Percentiles rank a stretch among this genome's conserved stretches.
phyloP scores from a whole-genome alignment of 768 basidiomycete species.

The Amanita polypyramis region DNA sequence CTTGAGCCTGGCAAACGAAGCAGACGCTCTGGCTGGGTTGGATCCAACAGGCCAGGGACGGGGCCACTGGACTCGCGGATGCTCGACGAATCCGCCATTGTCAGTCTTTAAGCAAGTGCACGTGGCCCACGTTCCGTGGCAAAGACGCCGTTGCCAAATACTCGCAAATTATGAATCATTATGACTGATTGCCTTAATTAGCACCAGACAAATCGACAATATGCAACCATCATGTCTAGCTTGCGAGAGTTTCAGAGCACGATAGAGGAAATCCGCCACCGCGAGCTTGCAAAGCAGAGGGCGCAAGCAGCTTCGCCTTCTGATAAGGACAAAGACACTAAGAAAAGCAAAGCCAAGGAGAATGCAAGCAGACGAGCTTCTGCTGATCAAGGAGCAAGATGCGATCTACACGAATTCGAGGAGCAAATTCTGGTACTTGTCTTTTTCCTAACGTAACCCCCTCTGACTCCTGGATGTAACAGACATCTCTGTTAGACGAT shows the following conservation, averaged over 20 bases:
- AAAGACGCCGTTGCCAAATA: background rate
- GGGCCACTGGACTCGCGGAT: slow-evolving; percentile 26
- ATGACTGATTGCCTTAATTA: background rate
- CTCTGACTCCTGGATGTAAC: slow-evolving; percentile 8
- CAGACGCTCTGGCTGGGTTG: slow-evolving; percentile 48
- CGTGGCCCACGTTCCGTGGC: background rate
- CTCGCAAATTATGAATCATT: background rate
- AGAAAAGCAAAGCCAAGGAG: slow-evolving; percentile 35
- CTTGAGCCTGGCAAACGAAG: slow-evolving; percentile 48
- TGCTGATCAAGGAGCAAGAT: background rate
- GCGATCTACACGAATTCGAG: slow-evolving; percentile 34
- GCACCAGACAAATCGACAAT: background rate
- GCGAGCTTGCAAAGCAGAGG: slow-evolving; percentile 58
- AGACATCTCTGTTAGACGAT: slow-evolving; percentile 37
- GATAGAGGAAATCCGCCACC: slow-evolving; percentile 66
- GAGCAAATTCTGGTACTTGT: slow-evolving; percentile 41
- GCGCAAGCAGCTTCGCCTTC: slow-evolving; percentile 17
- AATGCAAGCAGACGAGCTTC: slow-evolving; percentile 12
- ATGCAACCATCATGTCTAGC: slow-evolving; percentile 31
- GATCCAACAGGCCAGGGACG: slow-evolving; percentile 57
- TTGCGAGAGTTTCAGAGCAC: slow-evolving; percentile 60
- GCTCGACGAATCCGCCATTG: background rate
- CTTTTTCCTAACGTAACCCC: slow-evolving; percentile 4
- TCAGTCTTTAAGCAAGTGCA: background rate
- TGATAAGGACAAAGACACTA: slow-evolving; percentile 25